Conservation (phyloP, 2,329 filamentous ascomycete species). For the Colletotrichum eleusines region DNA sequence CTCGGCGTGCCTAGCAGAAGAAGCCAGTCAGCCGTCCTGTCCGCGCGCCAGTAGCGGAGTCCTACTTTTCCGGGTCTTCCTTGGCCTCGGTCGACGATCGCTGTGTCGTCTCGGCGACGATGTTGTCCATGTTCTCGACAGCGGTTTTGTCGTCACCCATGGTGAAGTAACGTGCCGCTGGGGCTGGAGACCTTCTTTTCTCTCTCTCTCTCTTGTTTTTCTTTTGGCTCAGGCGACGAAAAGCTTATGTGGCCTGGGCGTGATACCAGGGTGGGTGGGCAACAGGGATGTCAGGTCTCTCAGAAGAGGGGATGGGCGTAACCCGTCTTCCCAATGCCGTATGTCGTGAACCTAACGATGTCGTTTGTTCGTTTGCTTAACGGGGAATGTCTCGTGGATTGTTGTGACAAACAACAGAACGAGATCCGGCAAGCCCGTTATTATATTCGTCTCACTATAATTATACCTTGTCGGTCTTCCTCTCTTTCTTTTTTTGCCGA, state of each 20-base stretch:
- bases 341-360: not conserved
- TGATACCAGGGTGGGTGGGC: not conserved
- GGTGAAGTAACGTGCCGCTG: not conserved
- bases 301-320: not conserved
- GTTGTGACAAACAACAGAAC: no score
- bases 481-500: not conserved
- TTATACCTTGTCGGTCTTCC: conserved; percentile 1
- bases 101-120: conserved; percentile 17
- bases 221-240: not conserved
- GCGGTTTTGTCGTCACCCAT: conserved; percentile 30
- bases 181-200: conserved; percentile 8
- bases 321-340: not conserved
- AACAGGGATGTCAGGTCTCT: not conserved
- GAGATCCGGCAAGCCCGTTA: conserved; percentile 4
- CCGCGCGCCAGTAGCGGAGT: no score
- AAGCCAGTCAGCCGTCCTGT: not conserved
- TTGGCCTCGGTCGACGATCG: conserved; percentile 7
- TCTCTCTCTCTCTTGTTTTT: not conserved
- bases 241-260: conserved; percentile 6
- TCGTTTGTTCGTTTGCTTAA: not conserved
- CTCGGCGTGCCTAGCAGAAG: not conserved
- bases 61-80: conserved; percentile 25
- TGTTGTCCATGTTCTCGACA: conserved; percentile 31
- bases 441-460: conserved; percentile 15
- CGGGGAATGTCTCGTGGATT: not conserved